Conservation (phyloP, 1,139 yeast genomes). For the Wickerhamomyces sp. region DNA sequence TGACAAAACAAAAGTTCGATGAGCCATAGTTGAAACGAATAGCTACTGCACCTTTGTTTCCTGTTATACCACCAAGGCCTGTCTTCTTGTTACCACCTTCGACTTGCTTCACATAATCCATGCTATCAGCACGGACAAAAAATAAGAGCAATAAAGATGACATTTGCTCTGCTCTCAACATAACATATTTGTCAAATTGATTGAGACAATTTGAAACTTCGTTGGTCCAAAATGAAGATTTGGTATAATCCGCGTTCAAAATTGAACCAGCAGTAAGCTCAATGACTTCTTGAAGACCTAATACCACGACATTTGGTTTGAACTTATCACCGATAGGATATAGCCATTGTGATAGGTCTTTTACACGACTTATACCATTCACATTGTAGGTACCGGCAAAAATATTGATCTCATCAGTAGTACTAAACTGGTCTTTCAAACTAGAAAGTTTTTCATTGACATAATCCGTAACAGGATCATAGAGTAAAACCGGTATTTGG, state of each 20-base stretch:
- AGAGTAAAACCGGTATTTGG: slow-evolving; percentile 66
- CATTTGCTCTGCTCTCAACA: slow-evolving; percentile 81
- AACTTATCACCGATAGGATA: slow-evolving; percentile 61
- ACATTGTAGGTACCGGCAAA: slow-evolving; percentile 88
- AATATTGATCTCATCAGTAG: slow-evolving; percentile 53
- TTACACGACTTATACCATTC: slow-evolving; percentile 58
- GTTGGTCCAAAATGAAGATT: slow-evolving; percentile 61
- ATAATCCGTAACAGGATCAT: slow-evolving; percentile 84
- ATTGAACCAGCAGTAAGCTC: slow-evolving; percentile 86
- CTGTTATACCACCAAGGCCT: slow-evolving; percentile 92
- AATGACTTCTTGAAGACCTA: slow-evolving; percentile 89
- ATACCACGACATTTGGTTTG: slow-evolving; percentile 63
- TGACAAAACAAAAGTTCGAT: slow-evolving; percentile 72
- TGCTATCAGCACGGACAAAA: slow-evolving; percentile 54
- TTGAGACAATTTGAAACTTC: slow-evolving; percentile 55
- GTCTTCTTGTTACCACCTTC: slow-evolving; percentile 85
- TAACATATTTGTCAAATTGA: slow-evolving; percentile 47
- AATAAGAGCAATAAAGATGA: slow-evolving; percentile 76
- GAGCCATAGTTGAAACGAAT: slow-evolving; percentile 75
- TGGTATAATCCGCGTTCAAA: slow-evolving; percentile 61
- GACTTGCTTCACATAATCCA: slow-evolving; percentile 54
- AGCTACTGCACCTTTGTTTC: slow-evolving; percentile 93
- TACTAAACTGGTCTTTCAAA: slow-evolving; percentile 54
- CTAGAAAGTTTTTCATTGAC: slow-evolving; percentile 58
- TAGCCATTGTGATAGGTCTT: slow-evolving; percentile 73